A percentile compares a stretch with the other conserved stretches of the same genome.
Conservation (phyloP, 352 stramenopile genomes). For the Blastocystis sp. region DNA sequence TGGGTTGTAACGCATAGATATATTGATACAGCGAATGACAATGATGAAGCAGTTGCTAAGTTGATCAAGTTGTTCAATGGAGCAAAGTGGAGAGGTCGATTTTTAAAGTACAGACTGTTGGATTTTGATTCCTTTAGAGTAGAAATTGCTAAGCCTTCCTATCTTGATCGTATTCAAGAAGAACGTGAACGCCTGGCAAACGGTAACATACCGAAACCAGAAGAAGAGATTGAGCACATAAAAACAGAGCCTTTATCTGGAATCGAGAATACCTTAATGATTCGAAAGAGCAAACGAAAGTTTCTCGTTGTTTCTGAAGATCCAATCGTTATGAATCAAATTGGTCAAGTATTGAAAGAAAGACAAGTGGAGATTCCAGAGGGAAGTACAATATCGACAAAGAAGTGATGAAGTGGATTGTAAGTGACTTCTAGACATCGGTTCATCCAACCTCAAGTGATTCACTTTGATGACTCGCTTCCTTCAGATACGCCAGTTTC, state of each 20-base stretch:
- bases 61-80: slow-evolving; percentile 50
- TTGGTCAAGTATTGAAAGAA: neutral
- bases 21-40: slow-evolving; percentile 19
- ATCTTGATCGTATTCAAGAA: slow-evolving; percentile 55
- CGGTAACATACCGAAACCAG: neutral
- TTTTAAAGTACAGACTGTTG: slow-evolving; percentile 5
- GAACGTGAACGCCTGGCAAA: neutral
- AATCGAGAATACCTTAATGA: slow-evolving; percentile 12
- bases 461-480: neutral
- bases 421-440: neutral
- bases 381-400: neutral
- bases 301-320: slow-evolving; percentile 20
- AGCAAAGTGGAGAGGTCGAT: slow-evolving; percentile 52
- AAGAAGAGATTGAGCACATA: neutral
- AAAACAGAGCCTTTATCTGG: neutral
- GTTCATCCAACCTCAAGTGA: slow-evolving; percentile 42
- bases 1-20: slow-evolving; percentile 18
- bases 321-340: neutral
- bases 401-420: neutral
- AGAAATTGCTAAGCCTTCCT: slow-evolving; percentile 45
- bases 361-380: neutral
- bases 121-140: neutral
- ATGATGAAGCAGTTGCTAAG: slow-evolving; percentile 7
- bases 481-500: neutral
- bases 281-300: slow-evolving; percentile 55